These are phyloP conservation scores for Eimeria maxima DNA, from an alignment of 169 alveolate genomes.

Conservation along the genomic window DNA sequence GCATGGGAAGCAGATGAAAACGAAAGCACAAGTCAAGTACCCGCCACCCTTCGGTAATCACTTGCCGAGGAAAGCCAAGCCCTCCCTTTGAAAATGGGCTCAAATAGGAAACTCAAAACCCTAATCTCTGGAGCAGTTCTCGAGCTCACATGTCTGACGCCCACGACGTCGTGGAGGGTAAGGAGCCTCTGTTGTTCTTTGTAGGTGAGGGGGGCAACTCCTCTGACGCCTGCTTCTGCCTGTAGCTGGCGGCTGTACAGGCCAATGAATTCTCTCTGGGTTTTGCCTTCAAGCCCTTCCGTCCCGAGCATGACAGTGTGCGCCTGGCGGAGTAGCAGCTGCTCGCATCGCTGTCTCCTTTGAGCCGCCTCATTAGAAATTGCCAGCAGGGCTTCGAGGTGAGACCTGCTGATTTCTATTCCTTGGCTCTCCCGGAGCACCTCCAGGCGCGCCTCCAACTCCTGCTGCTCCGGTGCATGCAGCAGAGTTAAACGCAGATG, in stretches of 20 bases:
- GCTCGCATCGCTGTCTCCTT: conserved; percentile 87
- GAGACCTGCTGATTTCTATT: conserved; percentile 88
- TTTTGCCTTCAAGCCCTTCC: conserved; percentile 89
- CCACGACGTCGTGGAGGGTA: conserved; percentile 90
- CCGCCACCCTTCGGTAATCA: background rate
- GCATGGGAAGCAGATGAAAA: too few species aligned
- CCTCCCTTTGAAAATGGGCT: background rate
- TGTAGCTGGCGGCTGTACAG: conserved; percentile 87
- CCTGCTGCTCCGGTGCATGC: conserved; percentile 86
- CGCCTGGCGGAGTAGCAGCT: conserved; percentile 88
- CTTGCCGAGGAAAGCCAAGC: background rate
- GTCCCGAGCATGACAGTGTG: conserved; percentile 88
- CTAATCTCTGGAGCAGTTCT: background rate
- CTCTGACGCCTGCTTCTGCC: conserved; percentile 44
- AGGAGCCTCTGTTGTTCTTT: conserved; percentile 86
- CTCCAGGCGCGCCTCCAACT: conserved; percentile 87
- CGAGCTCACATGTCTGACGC: conserved; percentile 87
- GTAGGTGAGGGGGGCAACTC: conserved; percentile 51
- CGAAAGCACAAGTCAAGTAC: too few species aligned
- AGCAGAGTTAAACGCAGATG: conserved; percentile 82
- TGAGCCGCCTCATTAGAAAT: conserved; percentile 88
- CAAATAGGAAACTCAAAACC: background rate
- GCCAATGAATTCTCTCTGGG: conserved; percentile 89
- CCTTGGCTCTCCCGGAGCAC: conserved; percentile 88
- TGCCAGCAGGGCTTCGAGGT: conserved; percentile 87